Percentiles rank a stretch among this genome's conserved stretches.
phyloP scores from a whole-genome alignment of 208 protist genomes.

The Endotrypanum monterogeii region DNA sequence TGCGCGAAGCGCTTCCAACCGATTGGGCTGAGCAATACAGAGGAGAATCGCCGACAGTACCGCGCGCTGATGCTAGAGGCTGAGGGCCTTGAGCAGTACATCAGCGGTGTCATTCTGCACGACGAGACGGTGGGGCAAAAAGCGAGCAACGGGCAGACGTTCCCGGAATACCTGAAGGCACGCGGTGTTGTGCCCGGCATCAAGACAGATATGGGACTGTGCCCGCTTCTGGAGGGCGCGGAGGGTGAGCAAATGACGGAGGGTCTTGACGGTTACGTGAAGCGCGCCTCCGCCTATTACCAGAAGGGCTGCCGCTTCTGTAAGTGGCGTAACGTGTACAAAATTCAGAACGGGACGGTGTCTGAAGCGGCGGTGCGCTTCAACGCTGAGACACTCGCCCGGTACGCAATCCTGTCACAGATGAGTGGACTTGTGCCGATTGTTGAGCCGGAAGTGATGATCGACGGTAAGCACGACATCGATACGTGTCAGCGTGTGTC shows the following conservation, averaged over 20 bases:
- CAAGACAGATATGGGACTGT: slow-evolving; percentile 95
- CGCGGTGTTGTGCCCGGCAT: slow-evolving; percentile 94
- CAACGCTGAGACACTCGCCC: slow-evolving; percentile 95
- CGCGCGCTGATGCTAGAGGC: slow-evolving; percentile 85
- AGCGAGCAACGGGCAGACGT: slow-evolving; percentile 83
- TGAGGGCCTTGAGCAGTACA: slow-evolving; percentile 91
- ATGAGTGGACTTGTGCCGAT: slow-evolving; percentile 97
- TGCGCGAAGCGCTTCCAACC: slow-evolving; percentile 95
- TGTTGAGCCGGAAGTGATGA: slow-evolving; percentile 97
- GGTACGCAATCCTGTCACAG: slow-evolving; percentile 97
- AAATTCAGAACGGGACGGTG: slow-evolving; percentile 80
- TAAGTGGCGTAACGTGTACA: slow-evolving; percentile 97
- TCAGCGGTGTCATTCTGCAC: slow-evolving; percentile 97
- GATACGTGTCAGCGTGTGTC: slow-evolving; percentile 85
- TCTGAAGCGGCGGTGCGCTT: slow-evolving; percentile 75
- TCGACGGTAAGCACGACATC: slow-evolving; percentile 96
- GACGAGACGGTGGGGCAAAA: slow-evolving; percentile 98
- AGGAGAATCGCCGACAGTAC: slow-evolving; percentile 94
- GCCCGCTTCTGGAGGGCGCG: slow-evolving; percentile 82
- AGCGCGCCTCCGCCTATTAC: slow-evolving; percentile 94
- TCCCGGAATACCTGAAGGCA: slow-evolving; percentile 83
- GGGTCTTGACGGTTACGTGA: slow-evolving; percentile 94
- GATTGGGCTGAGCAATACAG: slow-evolving; percentile 96
- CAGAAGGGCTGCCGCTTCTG: slow-evolving; percentile 96
- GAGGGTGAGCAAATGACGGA: slow-evolving; percentile 94